Conservation (phyloP, 78 protist genomes). For the Isochrysis galbana region DNA sequence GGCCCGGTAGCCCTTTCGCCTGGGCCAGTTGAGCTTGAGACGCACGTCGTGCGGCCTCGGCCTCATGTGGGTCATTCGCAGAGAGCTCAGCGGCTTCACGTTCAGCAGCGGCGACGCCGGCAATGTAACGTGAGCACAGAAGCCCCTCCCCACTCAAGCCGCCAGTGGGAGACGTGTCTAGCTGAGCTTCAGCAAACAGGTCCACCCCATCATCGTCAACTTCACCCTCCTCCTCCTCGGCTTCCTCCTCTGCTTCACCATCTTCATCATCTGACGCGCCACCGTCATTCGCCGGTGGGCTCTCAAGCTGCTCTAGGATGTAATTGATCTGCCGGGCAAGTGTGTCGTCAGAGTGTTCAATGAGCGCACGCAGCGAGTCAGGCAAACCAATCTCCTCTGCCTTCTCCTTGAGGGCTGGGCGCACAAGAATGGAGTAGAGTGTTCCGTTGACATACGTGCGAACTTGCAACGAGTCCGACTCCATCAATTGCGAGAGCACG, state of each 20-base stretch:
- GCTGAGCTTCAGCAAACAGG: not conserved
- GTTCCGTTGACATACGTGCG: conserved; percentile 49
- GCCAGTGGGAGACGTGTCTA: too few species aligned
- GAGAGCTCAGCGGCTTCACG: not conserved
- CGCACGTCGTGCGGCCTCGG: not conserved
- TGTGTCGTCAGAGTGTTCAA: not conserved
- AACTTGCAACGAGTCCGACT: not conserved
- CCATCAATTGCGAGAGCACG: conserved; percentile 14
- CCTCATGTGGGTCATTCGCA: not conserved
- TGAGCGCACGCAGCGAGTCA: not conserved
- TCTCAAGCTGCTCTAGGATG: not conserved
- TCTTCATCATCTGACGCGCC: not conserved
- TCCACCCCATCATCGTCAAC: not conserved
- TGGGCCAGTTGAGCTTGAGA: not conserved
- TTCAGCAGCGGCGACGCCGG: not conserved
- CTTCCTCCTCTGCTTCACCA: not conserved
- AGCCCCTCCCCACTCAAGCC: not conserved
- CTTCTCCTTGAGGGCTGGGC: not conserved
- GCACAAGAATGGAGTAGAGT: conserved; percentile 22
- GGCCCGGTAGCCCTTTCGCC: not conserved
- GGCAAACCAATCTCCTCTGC: conserved; percentile 14
- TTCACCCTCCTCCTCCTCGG: not conserved
- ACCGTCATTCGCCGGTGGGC: not conserved
- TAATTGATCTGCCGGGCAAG: not conserved
- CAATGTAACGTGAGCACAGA: not conserved